Percentiles rank a stretch among this genome's conserved stretches.
Evolutionary conservation across 2,329 filamentous ascomycete species (phyloP).

Genomic region (Phialophora verrucosa): DNA sequence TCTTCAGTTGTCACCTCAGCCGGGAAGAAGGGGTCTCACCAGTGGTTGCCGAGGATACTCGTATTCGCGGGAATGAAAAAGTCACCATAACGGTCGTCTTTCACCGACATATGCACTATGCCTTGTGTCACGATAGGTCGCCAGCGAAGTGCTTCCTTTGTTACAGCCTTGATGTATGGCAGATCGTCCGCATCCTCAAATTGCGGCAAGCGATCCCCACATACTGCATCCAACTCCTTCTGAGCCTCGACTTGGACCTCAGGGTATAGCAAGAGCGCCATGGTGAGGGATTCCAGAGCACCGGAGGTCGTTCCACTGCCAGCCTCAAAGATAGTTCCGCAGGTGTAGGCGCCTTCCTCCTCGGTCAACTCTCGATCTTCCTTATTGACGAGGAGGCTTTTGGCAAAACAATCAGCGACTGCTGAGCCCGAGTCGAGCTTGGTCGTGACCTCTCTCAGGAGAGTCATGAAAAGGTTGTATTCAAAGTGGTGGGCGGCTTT

Average conservation of each 20-base stretch:
- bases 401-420: neutral
- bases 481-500: slow-evolving; percentile 40
- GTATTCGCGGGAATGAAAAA: slow-evolving; percentile 1
- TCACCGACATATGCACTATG: neutral
- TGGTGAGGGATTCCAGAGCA: slow-evolving; percentile 6
- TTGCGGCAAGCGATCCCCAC: slow-evolving; percentile 11
- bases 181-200: slow-evolving; percentile 45
- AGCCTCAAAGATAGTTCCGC: neutral
- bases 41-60: neutral
- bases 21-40: too few species aligned
- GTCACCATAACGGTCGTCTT: neutral
- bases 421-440: neutral
- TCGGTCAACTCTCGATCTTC: neutral
- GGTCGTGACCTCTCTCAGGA: neutral
- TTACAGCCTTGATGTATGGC: slow-evolving; percentile 43
- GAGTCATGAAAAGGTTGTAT: slow-evolving; percentile 29
- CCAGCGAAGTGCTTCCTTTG: slow-evolving; percentile 45
- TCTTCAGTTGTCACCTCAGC: too few species aligned
- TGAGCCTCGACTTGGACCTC: slow-evolving; percentile 4
- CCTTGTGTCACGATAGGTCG: slow-evolving; percentile 2
- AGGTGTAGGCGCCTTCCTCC: neutral
- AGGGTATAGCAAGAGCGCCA: slow-evolving; percentile 9
- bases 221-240: slow-evolving; percentile 12
- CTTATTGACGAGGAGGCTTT: neutral
- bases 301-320: neutral